Percentiles rank a stretch among this genome's conserved stretches.
Evolutionary conservation across 2,329 filamentous ascomycete genomes (phyloP).

Genomic region (Parastagonospora avenae): DNA sequence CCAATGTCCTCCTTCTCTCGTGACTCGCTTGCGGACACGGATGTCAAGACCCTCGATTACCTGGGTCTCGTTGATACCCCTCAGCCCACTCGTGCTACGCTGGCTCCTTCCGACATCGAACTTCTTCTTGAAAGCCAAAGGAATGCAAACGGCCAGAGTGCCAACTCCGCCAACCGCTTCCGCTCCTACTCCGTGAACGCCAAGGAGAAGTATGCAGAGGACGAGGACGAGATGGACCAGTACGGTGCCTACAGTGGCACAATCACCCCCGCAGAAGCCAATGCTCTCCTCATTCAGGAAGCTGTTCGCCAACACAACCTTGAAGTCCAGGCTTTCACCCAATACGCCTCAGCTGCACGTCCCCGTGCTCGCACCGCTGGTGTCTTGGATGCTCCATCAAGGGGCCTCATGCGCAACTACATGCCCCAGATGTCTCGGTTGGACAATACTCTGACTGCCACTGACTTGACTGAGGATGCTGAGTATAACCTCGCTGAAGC

Average conservation of each 20-base stretch:
- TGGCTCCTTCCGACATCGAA: conserved; percentile 66
- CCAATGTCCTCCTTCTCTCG: conserved; percentile 85
- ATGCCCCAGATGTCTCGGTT: conserved; percentile 61
- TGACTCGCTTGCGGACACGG: conserved; percentile 82
- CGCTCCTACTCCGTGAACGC: conserved; percentile 98
- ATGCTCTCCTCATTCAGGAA: conserved; percentile 67
- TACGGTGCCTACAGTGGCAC: conserved; percentile 65
- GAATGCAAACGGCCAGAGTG: conserved; percentile 61
- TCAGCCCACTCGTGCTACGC: conserved; percentile 74
- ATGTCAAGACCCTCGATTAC: conserved; percentile 94
- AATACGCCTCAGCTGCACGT: conserved; percentile 77
- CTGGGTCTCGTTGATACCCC: conserved; percentile 93
- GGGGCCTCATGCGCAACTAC: conserved; percentile 70
- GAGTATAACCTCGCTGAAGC: conserved; percentile 82
- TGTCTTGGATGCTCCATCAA: conserved; percentile 78
- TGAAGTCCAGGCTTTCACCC: conserved; percentile 89
- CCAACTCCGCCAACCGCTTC: conserved; percentile 81
- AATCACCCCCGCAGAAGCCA: conserved; percentile 64
- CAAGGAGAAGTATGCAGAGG: conserved; percentile 74
- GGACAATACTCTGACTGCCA: conserved; percentile 74
- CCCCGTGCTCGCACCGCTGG: conserved; percentile 91
- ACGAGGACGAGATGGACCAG: conserved; percentile 68
- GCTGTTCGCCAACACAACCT: conserved; percentile 90
- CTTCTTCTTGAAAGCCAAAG: conserved; percentile 57
- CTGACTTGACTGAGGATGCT: conserved; percentile 77